These are phyloP conservation scores for Allium fistulosum DNA, from an alignment of 106 monocot genomes.

Conservation along the genomic window DNA sequence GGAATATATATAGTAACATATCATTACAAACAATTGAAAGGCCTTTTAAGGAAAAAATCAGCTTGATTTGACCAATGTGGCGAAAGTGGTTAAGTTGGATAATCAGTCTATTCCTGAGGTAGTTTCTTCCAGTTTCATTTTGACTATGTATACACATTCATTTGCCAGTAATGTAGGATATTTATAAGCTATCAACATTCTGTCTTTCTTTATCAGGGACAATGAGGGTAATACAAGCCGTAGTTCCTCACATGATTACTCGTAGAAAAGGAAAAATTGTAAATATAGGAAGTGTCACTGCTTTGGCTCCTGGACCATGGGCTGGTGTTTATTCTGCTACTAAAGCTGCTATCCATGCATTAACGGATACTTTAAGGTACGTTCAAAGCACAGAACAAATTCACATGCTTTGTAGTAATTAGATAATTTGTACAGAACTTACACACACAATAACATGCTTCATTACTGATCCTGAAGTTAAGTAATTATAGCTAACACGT, in stretches of 20 bases:
- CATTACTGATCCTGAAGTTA: no score
- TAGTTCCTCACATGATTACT: slow-evolving; percentile 70
- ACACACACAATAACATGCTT: neutral
- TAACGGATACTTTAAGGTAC: slow-evolving; percentile 78
- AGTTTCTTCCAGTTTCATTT: no score
- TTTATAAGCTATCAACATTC: no score
- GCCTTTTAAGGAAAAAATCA: no score
- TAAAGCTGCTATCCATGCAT: slow-evolving; percentile 77
- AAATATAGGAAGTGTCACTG: slow-evolving; percentile 84
- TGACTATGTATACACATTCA: no score
- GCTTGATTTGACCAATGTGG: no score
- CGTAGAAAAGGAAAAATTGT: slow-evolving; percentile 79
- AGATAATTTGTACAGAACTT: neutral
- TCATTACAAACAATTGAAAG: no score
- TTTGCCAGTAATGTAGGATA: no score
- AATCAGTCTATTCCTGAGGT: no score
- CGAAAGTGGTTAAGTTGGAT: no score
- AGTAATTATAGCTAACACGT: no score
- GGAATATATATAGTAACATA: no score
- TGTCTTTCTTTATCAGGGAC: slow-evolving; percentile 28
- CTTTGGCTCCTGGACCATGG: slow-evolving; percentile 92
- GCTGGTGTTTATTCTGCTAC: slow-evolving; percentile 81
- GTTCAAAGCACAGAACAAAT: neutral
- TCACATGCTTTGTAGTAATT: neutral
- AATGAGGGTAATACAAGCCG: slow-evolving; percentile 66